Percentiles rank a stretch among this genome's conserved stretches.
Conservation (phyloP, 805 yeast species). For the Teunomyces barrocoloradensis region DNA sequence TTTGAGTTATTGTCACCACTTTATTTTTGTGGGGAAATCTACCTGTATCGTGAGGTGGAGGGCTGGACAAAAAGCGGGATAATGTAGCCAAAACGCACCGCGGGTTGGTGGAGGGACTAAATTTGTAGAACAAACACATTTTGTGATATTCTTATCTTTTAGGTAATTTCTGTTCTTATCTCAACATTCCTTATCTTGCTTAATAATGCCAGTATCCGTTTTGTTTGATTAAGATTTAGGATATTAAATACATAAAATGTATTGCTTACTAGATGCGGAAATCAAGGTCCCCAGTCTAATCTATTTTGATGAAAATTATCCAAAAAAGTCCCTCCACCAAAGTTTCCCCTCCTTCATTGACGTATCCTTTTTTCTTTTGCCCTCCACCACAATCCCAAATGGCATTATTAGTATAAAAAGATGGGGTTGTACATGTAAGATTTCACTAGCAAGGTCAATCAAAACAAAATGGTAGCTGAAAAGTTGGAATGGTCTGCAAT, state of each 20-base stretch:
- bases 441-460: background rate
- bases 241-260: too few relatives aligned
- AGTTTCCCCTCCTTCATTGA: background rate
- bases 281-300: too few relatives aligned
- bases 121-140: background rate
- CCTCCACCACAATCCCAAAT: background rate
- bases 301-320: background rate
- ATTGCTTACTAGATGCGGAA: too few relatives aligned
- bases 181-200: background rate
- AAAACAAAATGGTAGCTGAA: constrained; percentile 8
- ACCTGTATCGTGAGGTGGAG: background rate
- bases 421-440: background rate
- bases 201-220: background rate
- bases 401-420: background rate
- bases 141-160: background rate
- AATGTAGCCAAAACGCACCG: background rate
- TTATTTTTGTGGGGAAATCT: constrained; percentile 1
- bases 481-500: constrained; percentile 23
- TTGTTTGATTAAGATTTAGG: too few relatives aligned
- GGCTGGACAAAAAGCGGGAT: background rate
- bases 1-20: background rate
- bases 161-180: background rate
- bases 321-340: background rate
- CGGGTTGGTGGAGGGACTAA: background rate
- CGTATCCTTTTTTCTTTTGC: background rate